These are phyloP conservation scores for Fusarium fracticaudum DNA, from an alignment of 2,329 filamentous ascomycete species.

Conservation along the genomic window DNA sequence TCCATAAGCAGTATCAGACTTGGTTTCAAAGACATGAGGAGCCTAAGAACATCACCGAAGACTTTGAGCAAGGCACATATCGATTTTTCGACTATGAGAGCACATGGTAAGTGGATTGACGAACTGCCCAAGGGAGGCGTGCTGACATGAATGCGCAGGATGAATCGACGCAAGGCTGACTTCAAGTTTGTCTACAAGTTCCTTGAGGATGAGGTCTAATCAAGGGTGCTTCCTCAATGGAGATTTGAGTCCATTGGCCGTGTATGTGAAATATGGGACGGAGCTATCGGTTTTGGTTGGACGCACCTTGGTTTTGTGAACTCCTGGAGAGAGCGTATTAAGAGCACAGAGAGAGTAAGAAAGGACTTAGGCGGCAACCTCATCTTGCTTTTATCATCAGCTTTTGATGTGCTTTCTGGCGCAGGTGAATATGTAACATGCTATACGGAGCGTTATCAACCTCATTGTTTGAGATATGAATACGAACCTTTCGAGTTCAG, in stretches of 20 bases:
- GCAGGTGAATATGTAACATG: constrained; percentile 25
- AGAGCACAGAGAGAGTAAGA: constrained; percentile 20
- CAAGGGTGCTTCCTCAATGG: neutral
- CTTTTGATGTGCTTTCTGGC: constrained; percentile 30
- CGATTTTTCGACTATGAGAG: constrained; percentile 99
- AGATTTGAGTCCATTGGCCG: neutral
- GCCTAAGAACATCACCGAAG: constrained; percentile 97
- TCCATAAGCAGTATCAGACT: constrained; percentile 99
- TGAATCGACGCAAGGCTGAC: constrained; percentile 97
- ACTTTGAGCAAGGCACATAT: constrained; percentile 98
- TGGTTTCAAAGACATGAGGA: constrained; percentile 99
- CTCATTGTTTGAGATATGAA: constrained; percentile 33
- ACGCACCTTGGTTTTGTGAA: constrained; percentile 32
- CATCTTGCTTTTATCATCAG: constrained; percentile 16
- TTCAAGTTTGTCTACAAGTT: constrained; percentile 99
- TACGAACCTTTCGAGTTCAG: constrained; percentile 25
- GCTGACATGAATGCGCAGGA: constrained; percentile 67
- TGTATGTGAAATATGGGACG: constrained; percentile 23
- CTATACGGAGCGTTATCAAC: constrained; percentile 25
- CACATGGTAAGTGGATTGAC: constrained; percentile 78
- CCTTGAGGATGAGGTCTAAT: constrained; percentile 87
- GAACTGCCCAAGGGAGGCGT: neutral
- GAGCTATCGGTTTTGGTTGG: constrained; percentile 29
- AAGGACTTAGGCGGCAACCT: constrained; percentile 8
- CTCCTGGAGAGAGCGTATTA: constrained; percentile 14